Conservation (phyloP, 345 rosid species). For the Boechera divaricarpa region DNA sequence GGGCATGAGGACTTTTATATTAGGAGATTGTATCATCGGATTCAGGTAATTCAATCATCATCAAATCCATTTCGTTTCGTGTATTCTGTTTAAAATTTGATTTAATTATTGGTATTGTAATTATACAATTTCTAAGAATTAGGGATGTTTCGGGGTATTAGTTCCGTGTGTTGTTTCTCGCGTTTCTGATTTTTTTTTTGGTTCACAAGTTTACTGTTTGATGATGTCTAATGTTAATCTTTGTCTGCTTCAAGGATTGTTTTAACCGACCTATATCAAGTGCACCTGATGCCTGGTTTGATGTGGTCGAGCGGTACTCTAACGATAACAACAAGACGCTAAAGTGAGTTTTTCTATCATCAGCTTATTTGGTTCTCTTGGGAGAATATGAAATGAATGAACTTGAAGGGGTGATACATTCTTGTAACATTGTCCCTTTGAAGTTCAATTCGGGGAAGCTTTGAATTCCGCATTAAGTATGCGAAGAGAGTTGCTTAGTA, state of each 20-base stretch:
- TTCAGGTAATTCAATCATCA: conserved; percentile 58
- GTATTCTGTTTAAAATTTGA: not conserved
- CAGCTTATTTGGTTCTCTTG: not conserved
- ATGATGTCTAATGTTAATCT: conserved; percentile 11
- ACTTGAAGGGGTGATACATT: not conserved
- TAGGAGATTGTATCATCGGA: conserved; percentile 80
- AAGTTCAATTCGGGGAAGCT: not conserved
- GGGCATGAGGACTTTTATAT: conserved; percentile 85
- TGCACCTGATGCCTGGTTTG: conserved; percentile 88
- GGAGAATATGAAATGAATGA: not conserved
- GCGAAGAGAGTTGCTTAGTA: not conserved
- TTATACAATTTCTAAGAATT: not conserved
- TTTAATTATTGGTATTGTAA: not conserved
- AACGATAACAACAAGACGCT: conserved; percentile 78
- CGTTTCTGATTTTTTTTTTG: no score
- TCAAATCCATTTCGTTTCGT: not conserved
- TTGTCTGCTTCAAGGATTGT: conserved; percentile 60
- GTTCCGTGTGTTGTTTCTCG: no score
- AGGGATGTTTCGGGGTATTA: not conserved
- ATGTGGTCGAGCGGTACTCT: conserved; percentile 73
- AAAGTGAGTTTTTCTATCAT: conserved; percentile 50
- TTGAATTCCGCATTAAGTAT: not conserved
- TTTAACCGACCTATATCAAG: conserved; percentile 80
- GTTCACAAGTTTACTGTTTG: not conserved
- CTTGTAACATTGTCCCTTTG: not conserved